These are phyloP conservation scores for Aciculosporium take DNA, from an alignment of 2,329 filamentous ascomycete genomes.

Conservation along the genomic window DNA sequence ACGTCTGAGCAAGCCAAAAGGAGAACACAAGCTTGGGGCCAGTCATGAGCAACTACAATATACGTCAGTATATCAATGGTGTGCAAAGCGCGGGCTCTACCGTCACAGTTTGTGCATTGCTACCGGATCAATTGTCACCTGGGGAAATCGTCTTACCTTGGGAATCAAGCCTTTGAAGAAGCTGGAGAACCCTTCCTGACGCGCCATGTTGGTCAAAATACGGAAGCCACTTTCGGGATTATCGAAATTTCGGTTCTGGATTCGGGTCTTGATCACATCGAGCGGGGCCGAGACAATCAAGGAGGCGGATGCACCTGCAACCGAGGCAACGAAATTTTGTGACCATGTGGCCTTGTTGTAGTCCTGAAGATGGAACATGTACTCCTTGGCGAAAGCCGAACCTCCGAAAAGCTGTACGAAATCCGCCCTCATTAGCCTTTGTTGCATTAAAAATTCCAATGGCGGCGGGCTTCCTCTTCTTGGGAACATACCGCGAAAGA, in stretches of 20 bases:
- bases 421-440: neutral
- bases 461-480: neutral
- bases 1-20: constrained; percentile 97
- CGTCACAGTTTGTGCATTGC: constrained; percentile 1
- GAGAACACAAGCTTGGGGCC: constrained; percentile 98
- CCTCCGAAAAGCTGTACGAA: constrained; percentile 78
- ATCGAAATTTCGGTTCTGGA: constrained; percentile 98
- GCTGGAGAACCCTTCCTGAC: constrained; percentile 67
- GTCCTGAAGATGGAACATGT: constrained; percentile 75
- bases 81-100: constrained; percentile 2
- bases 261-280: constrained; percentile 95
- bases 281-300: constrained; percentile 89
- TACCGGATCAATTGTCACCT: neutral
- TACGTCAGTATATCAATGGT: constrained; percentile 7
- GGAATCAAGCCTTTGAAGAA: constrained; percentile 98
- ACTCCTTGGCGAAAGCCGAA: constrained; percentile 94
- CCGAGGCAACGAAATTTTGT: constrained; percentile 95
- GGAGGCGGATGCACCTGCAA: constrained; percentile 89
- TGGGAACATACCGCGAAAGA: constrained; percentile 72
- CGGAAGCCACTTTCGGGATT: constrained; percentile 89
- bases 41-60: constrained; percentile 73
- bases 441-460: neutral
- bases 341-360: constrained; percentile 92
- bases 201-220: constrained; percentile 85
- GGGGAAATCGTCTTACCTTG: constrained; percentile 39